phyloP scores from a whole-genome alignment of 257 asterid species.

The Lycium ferocissimum region DNA sequence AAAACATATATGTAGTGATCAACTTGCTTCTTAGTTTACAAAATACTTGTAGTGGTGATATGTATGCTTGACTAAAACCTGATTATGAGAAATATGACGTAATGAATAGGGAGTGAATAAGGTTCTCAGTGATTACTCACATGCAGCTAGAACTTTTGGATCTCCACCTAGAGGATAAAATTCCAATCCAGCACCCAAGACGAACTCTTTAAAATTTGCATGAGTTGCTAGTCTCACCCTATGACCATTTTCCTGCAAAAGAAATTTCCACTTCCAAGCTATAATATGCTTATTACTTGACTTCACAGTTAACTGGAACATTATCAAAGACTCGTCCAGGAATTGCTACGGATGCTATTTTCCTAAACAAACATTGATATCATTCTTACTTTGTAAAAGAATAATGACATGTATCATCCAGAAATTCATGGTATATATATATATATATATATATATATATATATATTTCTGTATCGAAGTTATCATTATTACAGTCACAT shows the following conservation, averaged over 20 bases:
- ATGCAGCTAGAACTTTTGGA: slow-evolving; percentile 90
- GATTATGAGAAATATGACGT: slow-evolving; percentile 7
- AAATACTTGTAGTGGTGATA: background rate
- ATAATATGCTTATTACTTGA: slow-evolving; percentile 6
- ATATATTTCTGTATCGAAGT: no score
- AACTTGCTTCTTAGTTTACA: background rate
- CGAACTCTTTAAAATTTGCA: slow-evolving; percentile 81
- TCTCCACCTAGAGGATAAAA: slow-evolving; percentile 92
- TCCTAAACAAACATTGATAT: slow-evolving; percentile 14
- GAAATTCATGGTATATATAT: background rate
- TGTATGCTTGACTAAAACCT: slow-evolving; percentile 4
- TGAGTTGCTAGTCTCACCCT: slow-evolving; percentile 90
- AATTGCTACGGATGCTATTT: slow-evolving; percentile 7
- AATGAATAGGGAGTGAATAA: background rate
- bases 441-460: no score
- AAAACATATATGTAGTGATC: background rate
- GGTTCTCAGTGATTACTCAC: slow-evolving; percentile 50
- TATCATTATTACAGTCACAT: background rate
- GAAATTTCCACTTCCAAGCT: slow-evolving; percentile 31
- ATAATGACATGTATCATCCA: background rate
- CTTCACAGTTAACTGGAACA: slow-evolving; percentile 8
- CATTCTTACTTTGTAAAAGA: background rate
- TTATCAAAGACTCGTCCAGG: background rate
- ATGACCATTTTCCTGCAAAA: slow-evolving; percentile 82
- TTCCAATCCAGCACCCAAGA: slow-evolving; percentile 80